phyloP scores from a whole-genome alignment of 345 rosid genomes.

The Syzygium grande region DNA sequence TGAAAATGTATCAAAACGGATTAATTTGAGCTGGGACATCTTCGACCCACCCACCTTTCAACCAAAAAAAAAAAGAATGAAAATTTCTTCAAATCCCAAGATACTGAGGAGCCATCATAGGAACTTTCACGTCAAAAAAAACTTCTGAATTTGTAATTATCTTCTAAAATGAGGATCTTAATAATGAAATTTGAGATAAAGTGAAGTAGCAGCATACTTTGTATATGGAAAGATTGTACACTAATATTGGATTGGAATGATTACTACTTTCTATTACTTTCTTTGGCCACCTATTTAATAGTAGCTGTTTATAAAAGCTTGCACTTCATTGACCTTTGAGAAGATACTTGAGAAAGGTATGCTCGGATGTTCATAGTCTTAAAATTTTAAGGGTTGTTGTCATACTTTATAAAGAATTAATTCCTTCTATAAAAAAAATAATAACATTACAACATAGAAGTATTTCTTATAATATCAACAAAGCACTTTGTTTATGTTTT shows the following conservation, averaged over 20 bases:
- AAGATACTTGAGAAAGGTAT: neutral
- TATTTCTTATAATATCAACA: neutral
- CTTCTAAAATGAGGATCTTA: neutral
- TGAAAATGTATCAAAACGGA: too few relatives aligned
- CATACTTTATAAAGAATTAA: neutral
- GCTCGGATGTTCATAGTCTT: neutral
- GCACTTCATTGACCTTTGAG: neutral
- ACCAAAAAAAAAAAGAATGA: neutral
- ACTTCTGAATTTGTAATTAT: neutral
- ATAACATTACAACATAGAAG: neutral
- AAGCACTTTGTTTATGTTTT: neutral
- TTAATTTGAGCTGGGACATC: too few relatives aligned
- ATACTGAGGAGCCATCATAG: neutral
- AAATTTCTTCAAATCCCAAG: neutral
- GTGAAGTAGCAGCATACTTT: neutral
- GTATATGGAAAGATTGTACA: neutral
- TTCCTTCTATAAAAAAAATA: neutral
- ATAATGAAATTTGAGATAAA: neutral
- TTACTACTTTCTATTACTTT: neutral
- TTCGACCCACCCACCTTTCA: too few relatives aligned
- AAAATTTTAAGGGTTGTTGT: neutral
- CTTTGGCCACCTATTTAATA: neutral
- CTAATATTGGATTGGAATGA: neutral
- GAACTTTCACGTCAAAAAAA: neutral
- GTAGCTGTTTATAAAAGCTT: neutral